These are phyloP conservation scores for Juncus effusus DNA, from an alignment of 176 grass and related monocot genomes.

Conservation along the genomic window DNA sequence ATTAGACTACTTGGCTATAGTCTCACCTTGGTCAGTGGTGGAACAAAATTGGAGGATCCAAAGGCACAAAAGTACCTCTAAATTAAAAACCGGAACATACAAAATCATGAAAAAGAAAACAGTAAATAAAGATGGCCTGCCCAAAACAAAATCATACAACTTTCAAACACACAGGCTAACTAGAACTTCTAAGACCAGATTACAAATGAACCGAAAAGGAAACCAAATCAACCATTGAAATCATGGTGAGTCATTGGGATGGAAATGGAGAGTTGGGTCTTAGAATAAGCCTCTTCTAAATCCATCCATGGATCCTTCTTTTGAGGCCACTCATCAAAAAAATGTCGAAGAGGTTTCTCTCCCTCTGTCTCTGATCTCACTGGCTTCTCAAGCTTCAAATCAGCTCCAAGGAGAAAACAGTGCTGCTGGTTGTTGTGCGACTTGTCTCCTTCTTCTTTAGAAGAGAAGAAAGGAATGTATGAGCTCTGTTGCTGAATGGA, in stretches of 20 bases:
- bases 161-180: no score
- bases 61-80: conserved; percentile 17
- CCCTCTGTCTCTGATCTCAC: conserved; percentile 5
- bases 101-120: not conserved
- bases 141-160: not conserved
- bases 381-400: conserved; percentile 70
- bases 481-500: conserved; percentile 24
- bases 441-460: conserved; percentile 35
- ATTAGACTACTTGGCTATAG: not conserved
- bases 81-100: conserved; percentile 3
- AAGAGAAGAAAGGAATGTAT: conserved; percentile 32
- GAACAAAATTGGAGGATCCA: conserved; percentile 24
- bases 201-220: not conserved
- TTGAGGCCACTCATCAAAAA: conserved; percentile 87
- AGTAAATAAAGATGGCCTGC: conserved; percentile 26
- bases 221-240: conserved; percentile 34
- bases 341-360: conserved; percentile 69
- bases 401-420: conserved; percentile 77
- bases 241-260: conserved; percentile 33
- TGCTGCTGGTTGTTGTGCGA: conserved; percentile 67
- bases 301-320: conserved; percentile 77
- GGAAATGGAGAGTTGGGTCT: conserved; percentile 48
- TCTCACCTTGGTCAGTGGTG: conserved; percentile 21
- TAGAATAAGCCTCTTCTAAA: conserved; percentile 36
- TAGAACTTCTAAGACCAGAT: not conserved